Conservation (phyloP, 2,329 filamentous ascomycete species). For the Escovopsis weberi region DNA sequence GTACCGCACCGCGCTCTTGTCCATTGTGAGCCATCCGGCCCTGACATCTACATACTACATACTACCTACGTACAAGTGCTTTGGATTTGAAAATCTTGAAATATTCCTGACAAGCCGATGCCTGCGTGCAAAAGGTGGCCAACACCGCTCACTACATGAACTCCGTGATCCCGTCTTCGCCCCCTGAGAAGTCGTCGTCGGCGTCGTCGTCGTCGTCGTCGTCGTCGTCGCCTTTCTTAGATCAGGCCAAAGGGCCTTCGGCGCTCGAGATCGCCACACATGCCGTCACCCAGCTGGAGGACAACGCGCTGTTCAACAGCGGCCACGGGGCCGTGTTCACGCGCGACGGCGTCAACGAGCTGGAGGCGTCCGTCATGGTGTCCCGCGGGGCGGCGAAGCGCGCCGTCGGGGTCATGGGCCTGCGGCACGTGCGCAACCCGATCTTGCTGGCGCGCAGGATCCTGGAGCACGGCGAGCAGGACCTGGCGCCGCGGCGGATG, state of each 20-base stretch:
- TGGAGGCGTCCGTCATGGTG: constrained; percentile 81
- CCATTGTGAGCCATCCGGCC: constrained; percentile 33
- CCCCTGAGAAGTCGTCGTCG: neutral
- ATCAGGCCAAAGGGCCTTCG: constrained; percentile 20
- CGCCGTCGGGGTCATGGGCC: constrained; percentile 60
- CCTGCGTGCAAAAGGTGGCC: constrained; percentile 21
- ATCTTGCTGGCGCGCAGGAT: constrained; percentile 59
- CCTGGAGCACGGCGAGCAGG: constrained; percentile 50
- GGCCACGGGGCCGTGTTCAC: constrained; percentile 80
- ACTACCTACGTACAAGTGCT: no score
- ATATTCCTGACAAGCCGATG: neutral
- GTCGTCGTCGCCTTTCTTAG: neutral
- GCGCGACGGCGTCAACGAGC: constrained; percentile 65
- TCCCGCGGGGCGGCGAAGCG: constrained; percentile 58
- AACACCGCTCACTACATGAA: constrained; percentile 34
- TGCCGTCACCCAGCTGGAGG: constrained; percentile 62
- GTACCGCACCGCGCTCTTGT: constrained; percentile 46
- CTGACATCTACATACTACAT: neutral
- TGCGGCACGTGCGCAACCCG: constrained; percentile 64
- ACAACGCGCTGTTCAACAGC: constrained; percentile 72
- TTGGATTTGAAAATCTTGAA: no score
- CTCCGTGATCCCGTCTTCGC: constrained; percentile 7
- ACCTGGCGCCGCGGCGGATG: constrained; percentile 29
- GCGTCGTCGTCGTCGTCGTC: no score
- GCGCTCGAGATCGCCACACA: constrained; percentile 62